Evolutionary conservation across 1,284 basidiomycete species (phyloP).

Genomic region (Cystobasidium sp.): DNA sequence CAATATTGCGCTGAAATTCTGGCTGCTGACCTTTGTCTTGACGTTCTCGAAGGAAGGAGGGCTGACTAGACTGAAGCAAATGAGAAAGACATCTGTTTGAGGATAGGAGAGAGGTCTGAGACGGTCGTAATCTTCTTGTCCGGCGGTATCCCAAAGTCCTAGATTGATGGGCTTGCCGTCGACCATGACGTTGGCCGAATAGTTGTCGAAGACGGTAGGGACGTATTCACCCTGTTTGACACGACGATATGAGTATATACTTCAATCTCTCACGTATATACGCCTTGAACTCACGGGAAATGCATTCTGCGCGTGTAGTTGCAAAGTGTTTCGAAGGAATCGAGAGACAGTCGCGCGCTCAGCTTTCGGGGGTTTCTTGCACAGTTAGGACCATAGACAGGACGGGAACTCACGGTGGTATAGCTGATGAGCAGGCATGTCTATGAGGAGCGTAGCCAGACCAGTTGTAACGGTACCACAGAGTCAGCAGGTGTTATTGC

Average conservation of each 20-base stretch:
- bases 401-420: slow-evolving; percentile 66
- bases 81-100: slow-evolving; percentile 98
- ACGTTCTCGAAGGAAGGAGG: slow-evolving; percentile 99
- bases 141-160: slow-evolving; percentile 98
- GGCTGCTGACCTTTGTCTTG: slow-evolving; percentile 78
- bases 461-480: too few species aligned
- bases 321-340: neutral
- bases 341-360: slow-evolving; percentile 16
- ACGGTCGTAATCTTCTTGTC: slow-evolving; percentile 97
- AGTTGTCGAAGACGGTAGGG: slow-evolving; percentile 94
- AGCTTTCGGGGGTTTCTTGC: neutral
- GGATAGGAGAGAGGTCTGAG: slow-evolving; percentile 97
- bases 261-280: neutral
- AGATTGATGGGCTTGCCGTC: slow-evolving; percentile 98
- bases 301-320: slow-evolving; percentile 64
- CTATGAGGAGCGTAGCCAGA: slow-evolving; percentile 59
- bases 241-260: neutral
- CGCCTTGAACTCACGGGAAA: slow-evolving; percentile 73
- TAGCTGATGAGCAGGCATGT: slow-evolving; percentile 96
- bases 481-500: too few species aligned
- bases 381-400: neutral
- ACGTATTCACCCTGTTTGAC: slow-evolving; percentile 88
- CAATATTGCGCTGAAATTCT: neutral
- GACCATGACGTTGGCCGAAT: slow-evolving; percentile 83
- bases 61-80: slow-evolving; percentile 97